These are phyloP conservation scores for Hymenotorrendiella dingleyae DNA, from an alignment of 2,329 filamentous ascomycete species.

Conservation along the genomic window DNA sequence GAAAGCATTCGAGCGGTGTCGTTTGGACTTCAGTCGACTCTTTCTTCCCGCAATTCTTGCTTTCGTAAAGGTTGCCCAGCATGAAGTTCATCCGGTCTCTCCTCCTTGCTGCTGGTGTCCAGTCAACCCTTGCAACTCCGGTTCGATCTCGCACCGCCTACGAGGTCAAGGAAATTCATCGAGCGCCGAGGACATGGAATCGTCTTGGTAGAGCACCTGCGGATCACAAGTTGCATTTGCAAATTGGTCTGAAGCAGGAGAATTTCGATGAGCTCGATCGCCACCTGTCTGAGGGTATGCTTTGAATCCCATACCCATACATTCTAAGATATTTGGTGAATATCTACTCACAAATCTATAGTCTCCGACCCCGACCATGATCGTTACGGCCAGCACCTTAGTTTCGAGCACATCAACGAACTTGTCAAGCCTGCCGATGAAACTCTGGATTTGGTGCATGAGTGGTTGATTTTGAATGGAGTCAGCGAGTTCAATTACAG, in stretches of 20 bases:
- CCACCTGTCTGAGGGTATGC: constrained; percentile 45
- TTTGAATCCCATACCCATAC: no score
- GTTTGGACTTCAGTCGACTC: no score
- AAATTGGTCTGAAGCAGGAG: constrained; percentile 52
- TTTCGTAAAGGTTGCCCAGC: neutral
- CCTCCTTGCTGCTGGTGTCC: constrained; percentile 1
- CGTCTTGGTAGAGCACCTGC: constrained; percentile 40
- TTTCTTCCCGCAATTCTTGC: neutral
- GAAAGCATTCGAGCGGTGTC: neutral
- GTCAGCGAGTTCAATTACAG: constrained; percentile 41
- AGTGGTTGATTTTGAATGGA: constrained; percentile 50
- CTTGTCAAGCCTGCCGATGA: constrained; percentile 48
- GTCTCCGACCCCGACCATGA: constrained; percentile 47
- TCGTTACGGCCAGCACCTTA: constrained; percentile 51
- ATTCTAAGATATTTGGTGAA: neutral
- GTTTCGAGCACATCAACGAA: constrained; percentile 43
- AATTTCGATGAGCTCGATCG: constrained; percentile 48
- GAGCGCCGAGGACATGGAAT: constrained; percentile 45
- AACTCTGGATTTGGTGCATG: constrained; percentile 44
- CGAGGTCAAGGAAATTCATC: constrained; percentile 50
- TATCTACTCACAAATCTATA: constrained; percentile 15
- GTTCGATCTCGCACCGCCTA: constrained; percentile 37
- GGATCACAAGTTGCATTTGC: constrained; percentile 43
- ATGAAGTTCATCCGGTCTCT: constrained; percentile 4
- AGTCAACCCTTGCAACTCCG: constrained; percentile 20